Evolutionary conservation across 2,329 filamentous ascomycete species (phyloP), one percentile per base, ranked within the genome.

Genomic region (Colletotrichum sp.): DNA sequence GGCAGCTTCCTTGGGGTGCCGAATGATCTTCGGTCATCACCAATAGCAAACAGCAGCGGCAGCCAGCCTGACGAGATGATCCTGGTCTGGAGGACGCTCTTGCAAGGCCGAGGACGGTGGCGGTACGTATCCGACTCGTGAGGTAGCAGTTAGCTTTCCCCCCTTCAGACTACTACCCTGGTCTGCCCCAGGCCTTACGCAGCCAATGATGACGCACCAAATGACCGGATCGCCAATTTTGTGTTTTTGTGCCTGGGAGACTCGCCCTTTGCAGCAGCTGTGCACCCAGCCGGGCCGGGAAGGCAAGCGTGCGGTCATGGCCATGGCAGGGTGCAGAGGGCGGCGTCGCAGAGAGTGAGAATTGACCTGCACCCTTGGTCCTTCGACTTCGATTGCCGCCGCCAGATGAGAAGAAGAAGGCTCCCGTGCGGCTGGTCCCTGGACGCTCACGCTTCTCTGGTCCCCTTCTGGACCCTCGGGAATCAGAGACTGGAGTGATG

Each of bases 181-280:
- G 55, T 44, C 55, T 36, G 55, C 52, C 28, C 28, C 30, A 30
- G 59, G n/a, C 57, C 36, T 6, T 16, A 32, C 34, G 5, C 57
- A 57, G 21, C 73, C 73, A 76, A 76, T 76, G 57, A 69, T 26
- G 28, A 59, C n/a, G 64, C 63, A 64, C 28, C n/a, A 68, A 64
- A 68, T 68, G 26, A 68, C 30, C 44, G 73, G 32, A 68, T 72
- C 57, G 55, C 64, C 63, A 39, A 28, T 44, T 68, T 52, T 59
- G 69, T 65, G 16, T 65, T 55, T 72, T 62, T 68, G 69, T 72
- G 63, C 73, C 69, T 72, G 69, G 63, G 68, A 69, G 26, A 21
- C 67, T 36, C 34, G 34, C 36, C 68, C 30, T 67, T 44, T 36
- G 34, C 32, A 32, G 24, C 32, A 32, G 24, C 32, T 39, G 62